These are phyloP conservation scores for Bocquillonia castaneifolia DNA, from an alignment of 441 rosid genomes.

Conservation along the genomic window DNA sequence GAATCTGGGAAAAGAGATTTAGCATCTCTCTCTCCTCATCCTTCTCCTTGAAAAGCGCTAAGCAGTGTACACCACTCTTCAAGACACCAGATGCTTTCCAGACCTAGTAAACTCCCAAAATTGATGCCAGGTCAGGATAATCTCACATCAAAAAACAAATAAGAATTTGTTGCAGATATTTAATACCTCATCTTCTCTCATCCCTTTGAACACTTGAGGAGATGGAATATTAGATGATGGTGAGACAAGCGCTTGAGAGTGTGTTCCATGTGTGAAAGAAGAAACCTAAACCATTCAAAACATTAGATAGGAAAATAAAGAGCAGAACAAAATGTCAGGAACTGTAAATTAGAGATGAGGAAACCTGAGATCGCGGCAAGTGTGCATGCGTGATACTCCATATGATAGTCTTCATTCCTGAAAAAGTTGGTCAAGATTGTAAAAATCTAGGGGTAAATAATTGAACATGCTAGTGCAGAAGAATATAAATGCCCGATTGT, in stretches of 20 bases:
- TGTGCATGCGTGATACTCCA: constrained; percentile 99
- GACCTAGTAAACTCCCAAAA: constrained; percentile 41
- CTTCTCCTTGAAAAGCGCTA: constrained; percentile 95
- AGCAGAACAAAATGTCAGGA: constrained; percentile 14
- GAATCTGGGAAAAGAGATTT: constrained; percentile 76
- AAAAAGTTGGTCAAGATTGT: constrained; percentile 26
- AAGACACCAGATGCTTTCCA: constrained; percentile 95
- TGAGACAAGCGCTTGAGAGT: constrained; percentile 63
- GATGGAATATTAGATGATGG: constrained; percentile 50
- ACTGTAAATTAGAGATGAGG: constrained; percentile 6
- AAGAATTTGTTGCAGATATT: neutral
- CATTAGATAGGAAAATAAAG: constrained; percentile 21
- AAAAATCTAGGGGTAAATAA: neutral
- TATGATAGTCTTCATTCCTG: constrained; percentile 97
- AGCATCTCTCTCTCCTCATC: constrained; percentile 98
- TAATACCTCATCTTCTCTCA: constrained; percentile 96
- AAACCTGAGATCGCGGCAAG: constrained; percentile 86
- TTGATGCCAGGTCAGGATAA: constrained; percentile 32
- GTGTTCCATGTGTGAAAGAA: constrained; percentile 53
- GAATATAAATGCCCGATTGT: neutral
- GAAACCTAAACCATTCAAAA: constrained; percentile 41
- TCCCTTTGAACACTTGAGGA: constrained; percentile 77
- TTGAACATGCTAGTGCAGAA: neutral
- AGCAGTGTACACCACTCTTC: constrained; percentile 92
- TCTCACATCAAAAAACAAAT: constrained; percentile 14